Evolutionary conservation across 805 yeast species (phyloP).

Genomic region (Danielia oregonensis): DNA sequence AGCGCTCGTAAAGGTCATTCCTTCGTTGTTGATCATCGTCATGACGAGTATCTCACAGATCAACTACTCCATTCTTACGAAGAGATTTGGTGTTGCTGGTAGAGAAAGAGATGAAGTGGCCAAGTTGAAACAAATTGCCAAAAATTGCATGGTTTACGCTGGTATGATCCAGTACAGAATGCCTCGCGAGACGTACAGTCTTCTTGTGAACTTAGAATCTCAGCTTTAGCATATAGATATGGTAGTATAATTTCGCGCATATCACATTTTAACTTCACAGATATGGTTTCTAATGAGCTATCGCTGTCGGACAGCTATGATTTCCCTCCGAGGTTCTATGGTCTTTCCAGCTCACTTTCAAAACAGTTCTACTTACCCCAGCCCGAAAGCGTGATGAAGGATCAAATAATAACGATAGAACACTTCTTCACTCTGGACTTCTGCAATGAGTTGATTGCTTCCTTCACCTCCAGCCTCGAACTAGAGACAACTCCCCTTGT

Average conservation of each 20-base stretch:
- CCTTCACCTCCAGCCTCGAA: constrained; percentile 17
- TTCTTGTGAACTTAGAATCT: constrained; percentile 61
- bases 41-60: constrained; percentile 73
- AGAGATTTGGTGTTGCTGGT: constrained; percentile 41
- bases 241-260: no score
- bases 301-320: constrained; percentile 14
- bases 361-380: constrained; percentile 17
- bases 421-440: constrained; percentile 34
- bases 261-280: no score
- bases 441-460: constrained; percentile 37
- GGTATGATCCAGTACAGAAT: constrained; percentile 92
- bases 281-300: no score
- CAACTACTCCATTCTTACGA: constrained; percentile 42
- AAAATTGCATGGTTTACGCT: constrained; percentile 89
- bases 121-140: constrained; percentile 58
- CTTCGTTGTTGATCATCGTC: constrained; percentile 72
- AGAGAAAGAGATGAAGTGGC: constrained; percentile 49
- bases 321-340: constrained; percentile 17
- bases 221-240: constrained; percentile 25
- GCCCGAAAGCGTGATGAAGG: constrained; percentile 22
- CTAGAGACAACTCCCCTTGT: constrained; percentile 47
- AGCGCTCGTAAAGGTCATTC: constrained; percentile 71
- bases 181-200: constrained; percentile 81
- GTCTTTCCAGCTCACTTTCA: constrained; percentile 6
- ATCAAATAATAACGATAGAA: constrained; percentile 39